Percentiles rank a stretch among this genome's conserved stretches.
phyloP scores from a whole-genome alignment of 805 yeast species.

The Metschnikowia rubicola region DNA sequence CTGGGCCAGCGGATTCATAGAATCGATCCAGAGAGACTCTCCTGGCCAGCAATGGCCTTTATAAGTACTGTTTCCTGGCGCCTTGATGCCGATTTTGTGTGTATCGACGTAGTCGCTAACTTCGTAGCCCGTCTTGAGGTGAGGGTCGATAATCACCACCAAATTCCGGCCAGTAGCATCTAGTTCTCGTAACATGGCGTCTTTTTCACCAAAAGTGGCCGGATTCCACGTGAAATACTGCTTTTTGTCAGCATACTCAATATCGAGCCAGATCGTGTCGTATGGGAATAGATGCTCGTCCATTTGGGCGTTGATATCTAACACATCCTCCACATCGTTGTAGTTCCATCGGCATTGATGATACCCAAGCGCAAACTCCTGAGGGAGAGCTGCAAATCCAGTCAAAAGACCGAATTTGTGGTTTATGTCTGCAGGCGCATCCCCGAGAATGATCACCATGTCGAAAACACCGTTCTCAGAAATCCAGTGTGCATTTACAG shows the following conservation, averaged over 20 bases:
- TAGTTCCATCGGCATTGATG: constrained; percentile 99
- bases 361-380: constrained; percentile 75
- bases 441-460: constrained; percentile 62
- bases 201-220: constrained; percentile 71
- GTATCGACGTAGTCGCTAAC: constrained; percentile 53
- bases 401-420: constrained; percentile 63
- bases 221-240: constrained; percentile 91
- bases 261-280: constrained; percentile 92
- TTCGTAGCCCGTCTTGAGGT: constrained; percentile 67
- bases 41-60: constrained; percentile 99
- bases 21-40: constrained; percentile 88
- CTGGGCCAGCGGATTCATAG: constrained; percentile 62
- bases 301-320: constrained; percentile 65
- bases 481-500: constrained; percentile 78
- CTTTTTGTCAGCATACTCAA: constrained; percentile 84
- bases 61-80: constrained; percentile 48
- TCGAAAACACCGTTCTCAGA: constrained; percentile 88
- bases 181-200: constrained; percentile 58
- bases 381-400: constrained; percentile 74
- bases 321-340: constrained; percentile 80
- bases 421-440: constrained; percentile 53
- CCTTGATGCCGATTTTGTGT: constrained; percentile 43
- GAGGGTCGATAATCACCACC: constrained; percentile 89
- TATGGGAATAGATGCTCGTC: constrained; percentile 76
- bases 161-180: constrained; percentile 74